Evolutionary conservation across 805 yeast species (phyloP).

Genomic region (Kockiozyma suomiensis): DNA sequence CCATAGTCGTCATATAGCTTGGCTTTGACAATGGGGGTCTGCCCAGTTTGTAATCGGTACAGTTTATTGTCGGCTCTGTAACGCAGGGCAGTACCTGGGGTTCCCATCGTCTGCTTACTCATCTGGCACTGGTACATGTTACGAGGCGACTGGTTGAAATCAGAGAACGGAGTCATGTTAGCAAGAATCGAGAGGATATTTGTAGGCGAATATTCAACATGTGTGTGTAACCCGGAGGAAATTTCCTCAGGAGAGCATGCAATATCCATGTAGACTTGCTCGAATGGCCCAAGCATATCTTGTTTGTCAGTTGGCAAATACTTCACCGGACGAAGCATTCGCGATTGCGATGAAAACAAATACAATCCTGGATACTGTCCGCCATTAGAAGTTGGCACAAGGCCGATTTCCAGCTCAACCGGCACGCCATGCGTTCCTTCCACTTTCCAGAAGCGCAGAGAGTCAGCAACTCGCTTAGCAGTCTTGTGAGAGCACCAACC

Average conservation of each 20-base stretch:
- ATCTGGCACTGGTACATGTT: constrained; percentile 99
- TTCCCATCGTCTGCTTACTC: constrained; percentile 99
- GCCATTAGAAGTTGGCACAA: constrained; percentile 91
- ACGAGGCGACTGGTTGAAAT: constrained; percentile 98
- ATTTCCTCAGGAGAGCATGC: constrained; percentile 95
- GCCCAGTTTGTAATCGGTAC: constrained; percentile 91
- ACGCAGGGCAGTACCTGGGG: constrained; percentile 93
- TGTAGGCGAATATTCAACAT: constrained; percentile 94
- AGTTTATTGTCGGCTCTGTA: constrained; percentile 95
- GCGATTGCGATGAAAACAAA: constrained; percentile 85
- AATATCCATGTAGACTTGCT: constrained; percentile 94
- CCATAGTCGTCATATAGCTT: constrained; percentile 93
- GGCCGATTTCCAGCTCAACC: constrained; percentile 84
- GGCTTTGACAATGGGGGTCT: constrained; percentile 96
- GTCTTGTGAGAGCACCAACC: constrained; percentile 95
- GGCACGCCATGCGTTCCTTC: constrained; percentile 80
- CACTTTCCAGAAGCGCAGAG: constrained; percentile 90
- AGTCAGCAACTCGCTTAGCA: constrained; percentile 83
- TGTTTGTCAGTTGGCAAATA: constrained; percentile 81
- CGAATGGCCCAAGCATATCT: constrained; percentile 95
- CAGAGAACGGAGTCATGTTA: constrained; percentile 96
- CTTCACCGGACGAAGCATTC: constrained; percentile 95
- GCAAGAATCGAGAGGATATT: constrained; percentile 93
- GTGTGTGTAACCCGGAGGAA: constrained; percentile 75
- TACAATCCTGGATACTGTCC: constrained; percentile 98